A percentile compares a stretch with the other conserved stretches of the same genome.
These are phyloP conservation scores for Ophiostoma tasmaniense DNA, from an alignment of 2,329 filamentous ascomycete species.

Conservation along the genomic window DNA sequence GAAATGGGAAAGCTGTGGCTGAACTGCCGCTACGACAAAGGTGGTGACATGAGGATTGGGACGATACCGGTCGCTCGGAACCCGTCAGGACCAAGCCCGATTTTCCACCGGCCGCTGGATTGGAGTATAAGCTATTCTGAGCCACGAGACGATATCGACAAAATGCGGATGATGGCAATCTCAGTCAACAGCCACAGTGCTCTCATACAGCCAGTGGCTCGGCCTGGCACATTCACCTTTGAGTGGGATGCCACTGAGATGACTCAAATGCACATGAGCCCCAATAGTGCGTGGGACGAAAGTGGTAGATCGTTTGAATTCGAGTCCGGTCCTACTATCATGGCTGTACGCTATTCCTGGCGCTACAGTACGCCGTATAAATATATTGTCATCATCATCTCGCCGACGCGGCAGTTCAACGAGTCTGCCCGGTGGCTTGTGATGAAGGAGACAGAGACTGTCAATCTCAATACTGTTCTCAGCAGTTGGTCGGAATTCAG, in stretches of 20 bases:
- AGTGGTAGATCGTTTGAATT: not conserved
- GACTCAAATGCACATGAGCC: not conserved
- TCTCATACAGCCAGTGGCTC: not conserved
- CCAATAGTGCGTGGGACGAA: not conserved
- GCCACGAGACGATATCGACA: not conserved
- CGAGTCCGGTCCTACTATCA: not conserved
- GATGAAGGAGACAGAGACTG: not conserved
- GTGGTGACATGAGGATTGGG: not conserved
- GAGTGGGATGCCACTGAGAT: not conserved
- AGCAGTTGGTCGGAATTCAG: not conserved
- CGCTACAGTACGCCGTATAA: too few relatives aligned
- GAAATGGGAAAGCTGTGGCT: not conserved
- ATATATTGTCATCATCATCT: not conserved
- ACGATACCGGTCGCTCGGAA: not conserved
- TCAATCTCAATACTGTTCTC: not conserved
- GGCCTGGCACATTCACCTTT: not conserved
- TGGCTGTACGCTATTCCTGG: not conserved
- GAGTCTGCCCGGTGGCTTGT: not conserved
- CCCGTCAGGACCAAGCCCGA: not conserved
- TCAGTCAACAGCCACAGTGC: not conserved
- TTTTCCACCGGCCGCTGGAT: not conserved
- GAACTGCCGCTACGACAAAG: not conserved
- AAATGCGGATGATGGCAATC: not conserved
- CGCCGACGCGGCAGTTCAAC: not conserved
- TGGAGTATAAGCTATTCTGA: not conserved